phyloP scores from a whole-genome alignment of 345 rosid genomes.

The Eucalyptus lansdowneana region DNA sequence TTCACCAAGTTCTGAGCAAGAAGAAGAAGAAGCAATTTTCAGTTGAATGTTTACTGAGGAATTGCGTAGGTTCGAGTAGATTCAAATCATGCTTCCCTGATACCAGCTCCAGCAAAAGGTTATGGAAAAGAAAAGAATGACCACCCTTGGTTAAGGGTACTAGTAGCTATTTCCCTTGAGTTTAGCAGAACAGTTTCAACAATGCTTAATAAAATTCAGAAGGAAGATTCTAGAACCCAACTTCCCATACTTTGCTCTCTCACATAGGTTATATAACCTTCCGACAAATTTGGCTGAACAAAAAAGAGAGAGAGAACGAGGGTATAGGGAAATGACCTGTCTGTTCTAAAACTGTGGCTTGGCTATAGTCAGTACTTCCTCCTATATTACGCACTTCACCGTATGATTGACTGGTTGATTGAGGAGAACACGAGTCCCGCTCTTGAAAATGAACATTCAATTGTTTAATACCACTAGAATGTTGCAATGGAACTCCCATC shows the following conservation, averaged over 20 bases:
- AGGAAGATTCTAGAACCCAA: neutral
- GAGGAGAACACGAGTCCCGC: slow-evolving; percentile 58
- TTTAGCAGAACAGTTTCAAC: neutral
- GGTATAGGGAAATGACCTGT: slow-evolving; percentile 7
- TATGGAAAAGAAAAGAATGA: neutral
- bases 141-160: neutral
- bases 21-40: neutral
- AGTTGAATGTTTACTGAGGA: neutral
- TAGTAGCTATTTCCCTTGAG: neutral
- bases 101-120: neutral
- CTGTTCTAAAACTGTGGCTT: slow-evolving; percentile 14
- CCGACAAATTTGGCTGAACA: neutral
- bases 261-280: neutral
- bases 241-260: neutral
- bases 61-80: neutral
- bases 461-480: slow-evolving; percentile 20
- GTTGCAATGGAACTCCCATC: slow-evolving; percentile 26
- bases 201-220: neutral
- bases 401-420: slow-evolving; percentile 62
- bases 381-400: slow-evolving; percentile 40
- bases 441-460: slow-evolving; percentile 39
- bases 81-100: neutral
- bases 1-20: slow-evolving; percentile 32
- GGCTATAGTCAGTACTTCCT: neutral
- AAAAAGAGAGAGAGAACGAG: neutral